These are phyloP conservation scores for Bipolaris sorokiniana DNA, from an alignment of 2,329 filamentous ascomycete genomes.

Conservation along the genomic window DNA sequence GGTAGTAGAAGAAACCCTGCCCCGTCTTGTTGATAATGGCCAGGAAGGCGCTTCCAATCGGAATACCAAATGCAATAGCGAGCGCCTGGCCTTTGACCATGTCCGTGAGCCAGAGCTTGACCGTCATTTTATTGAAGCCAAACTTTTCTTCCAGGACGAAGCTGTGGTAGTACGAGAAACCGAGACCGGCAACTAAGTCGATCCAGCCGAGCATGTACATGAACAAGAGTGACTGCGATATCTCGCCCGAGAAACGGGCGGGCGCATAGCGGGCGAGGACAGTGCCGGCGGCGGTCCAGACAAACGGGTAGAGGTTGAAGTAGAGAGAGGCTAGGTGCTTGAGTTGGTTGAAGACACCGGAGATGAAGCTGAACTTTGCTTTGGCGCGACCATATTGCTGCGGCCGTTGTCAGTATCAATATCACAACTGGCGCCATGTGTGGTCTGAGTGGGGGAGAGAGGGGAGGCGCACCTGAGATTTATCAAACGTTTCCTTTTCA, in stretches of 20 bases:
- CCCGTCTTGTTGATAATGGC: constrained; percentile 94
- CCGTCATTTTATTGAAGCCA: constrained; percentile 98
- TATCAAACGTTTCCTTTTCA: constrained; percentile 88
- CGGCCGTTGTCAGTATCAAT: constrained; percentile 21
- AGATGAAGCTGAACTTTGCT: constrained; percentile 84
- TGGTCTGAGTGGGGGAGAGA: not conserved
- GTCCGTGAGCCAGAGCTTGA: constrained; percentile 85
- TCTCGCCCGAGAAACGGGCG: constrained; percentile 83
- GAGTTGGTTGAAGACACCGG: constrained; percentile 80
- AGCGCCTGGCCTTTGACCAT: constrained; percentile 90
- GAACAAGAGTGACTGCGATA: constrained; percentile 91
- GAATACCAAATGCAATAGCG: constrained; percentile 78
- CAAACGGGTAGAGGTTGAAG: constrained; percentile 85
- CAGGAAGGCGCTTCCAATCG: constrained; percentile 89
- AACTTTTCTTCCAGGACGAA: constrained; percentile 97
- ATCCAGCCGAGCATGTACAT: constrained; percentile 85
- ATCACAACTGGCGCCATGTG: constrained; percentile 3
- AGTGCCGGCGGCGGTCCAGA: constrained; percentile 83
- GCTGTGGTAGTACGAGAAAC: constrained; percentile 86
- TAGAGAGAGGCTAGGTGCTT: constrained; percentile 91
- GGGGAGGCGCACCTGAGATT: constrained; percentile 68
- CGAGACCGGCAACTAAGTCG: constrained; percentile 78
- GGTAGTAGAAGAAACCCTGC: constrained; percentile 94
- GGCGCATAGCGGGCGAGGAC: constrained; percentile 78
- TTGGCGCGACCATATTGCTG: constrained; percentile 92